Conservation (phyloP, 441 rosid genomes). For the Kokia cookei region DNA sequence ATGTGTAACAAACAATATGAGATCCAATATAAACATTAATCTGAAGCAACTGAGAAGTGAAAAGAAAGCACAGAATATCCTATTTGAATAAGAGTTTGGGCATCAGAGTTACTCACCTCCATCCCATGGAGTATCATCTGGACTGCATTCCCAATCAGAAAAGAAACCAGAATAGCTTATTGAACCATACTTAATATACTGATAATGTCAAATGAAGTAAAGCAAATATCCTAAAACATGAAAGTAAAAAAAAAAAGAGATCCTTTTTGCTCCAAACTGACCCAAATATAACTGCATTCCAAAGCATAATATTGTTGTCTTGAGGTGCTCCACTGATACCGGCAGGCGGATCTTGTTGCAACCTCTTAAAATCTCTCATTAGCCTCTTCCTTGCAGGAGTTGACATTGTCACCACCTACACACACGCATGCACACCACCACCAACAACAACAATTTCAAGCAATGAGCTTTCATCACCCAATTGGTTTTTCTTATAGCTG, state of each 20-base stretch:
- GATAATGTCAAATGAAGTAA: not conserved
- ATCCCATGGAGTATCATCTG: conserved; percentile 73
- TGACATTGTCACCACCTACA: conserved; percentile 46
- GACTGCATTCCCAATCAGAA: conserved; percentile 36
- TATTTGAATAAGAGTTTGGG: not conserved
- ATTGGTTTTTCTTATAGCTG: not conserved
- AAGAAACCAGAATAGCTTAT: conserved; percentile 12
- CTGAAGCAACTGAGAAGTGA: not conserved
- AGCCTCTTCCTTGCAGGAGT: conserved; percentile 70
- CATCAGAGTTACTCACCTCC: conserved; percentile 37
- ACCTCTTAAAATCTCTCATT: conserved; percentile 79
- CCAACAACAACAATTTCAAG: not conserved
- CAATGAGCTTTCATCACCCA: not conserved
- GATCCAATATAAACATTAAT: not conserved
- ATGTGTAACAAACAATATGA: not conserved
- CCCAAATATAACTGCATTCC: conserved; percentile 78
- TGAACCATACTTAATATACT: not conserved
- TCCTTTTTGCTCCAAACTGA: conserved; percentile 8
- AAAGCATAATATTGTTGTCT: conserved; percentile 57
- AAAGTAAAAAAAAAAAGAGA: not conserved
- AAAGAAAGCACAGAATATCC: not conserved
- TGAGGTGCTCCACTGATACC: conserved; percentile 35
- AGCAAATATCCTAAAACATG: not conserved
- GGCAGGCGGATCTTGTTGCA: conserved; percentile 63
- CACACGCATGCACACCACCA: too few relatives aligned